phyloP scores from a whole-genome alignment of 352 stramenopile genomes.

The Pythium grandisporangium region DNA sequence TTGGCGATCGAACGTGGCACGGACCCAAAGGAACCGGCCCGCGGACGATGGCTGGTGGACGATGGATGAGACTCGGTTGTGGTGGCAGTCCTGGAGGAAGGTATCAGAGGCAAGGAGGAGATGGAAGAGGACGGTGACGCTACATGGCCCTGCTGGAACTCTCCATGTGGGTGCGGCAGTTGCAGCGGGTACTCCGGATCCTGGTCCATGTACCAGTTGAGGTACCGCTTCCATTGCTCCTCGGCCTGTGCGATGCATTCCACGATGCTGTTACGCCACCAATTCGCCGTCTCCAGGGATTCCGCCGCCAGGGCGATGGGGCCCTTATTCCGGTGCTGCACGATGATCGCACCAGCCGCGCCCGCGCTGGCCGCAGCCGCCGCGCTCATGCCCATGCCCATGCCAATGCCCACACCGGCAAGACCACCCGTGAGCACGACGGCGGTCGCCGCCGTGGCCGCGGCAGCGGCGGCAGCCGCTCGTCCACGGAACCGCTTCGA shows the following conservation, averaged over 20 bases:
- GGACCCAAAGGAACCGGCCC: constrained; percentile 55
- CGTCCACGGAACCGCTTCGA: constrained; percentile 56
- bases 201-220: constrained; percentile 84
- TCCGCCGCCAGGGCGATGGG: constrained; percentile 72
- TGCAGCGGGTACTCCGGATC: constrained; percentile 26
- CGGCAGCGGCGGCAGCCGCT: constrained; percentile 51
- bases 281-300: constrained; percentile 73
- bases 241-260: constrained; percentile 80
- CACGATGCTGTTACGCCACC: constrained; percentile 81
- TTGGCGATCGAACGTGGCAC: constrained; percentile 74
- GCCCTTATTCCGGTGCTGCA: constrained; percentile 57
- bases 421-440: constrained; percentile 72
- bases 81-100: no score
- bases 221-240: constrained; percentile 79
- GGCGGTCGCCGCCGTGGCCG: constrained; percentile 64
- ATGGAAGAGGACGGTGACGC: no score
- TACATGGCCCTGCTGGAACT: constrained; percentile 1
- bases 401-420: constrained; percentile 66
- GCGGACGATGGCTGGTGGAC: constrained; percentile 8
- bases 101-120: no score
- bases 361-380: constrained; percentile 66
- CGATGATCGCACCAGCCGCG: constrained; percentile 58
- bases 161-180: neutral
- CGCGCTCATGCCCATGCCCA: constrained; percentile 76
- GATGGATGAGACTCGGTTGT: neutral